Base-by-base conservation (phyloP, 1,284 basidiomycete species). In the Ceratobasidium papillatum region DNA sequence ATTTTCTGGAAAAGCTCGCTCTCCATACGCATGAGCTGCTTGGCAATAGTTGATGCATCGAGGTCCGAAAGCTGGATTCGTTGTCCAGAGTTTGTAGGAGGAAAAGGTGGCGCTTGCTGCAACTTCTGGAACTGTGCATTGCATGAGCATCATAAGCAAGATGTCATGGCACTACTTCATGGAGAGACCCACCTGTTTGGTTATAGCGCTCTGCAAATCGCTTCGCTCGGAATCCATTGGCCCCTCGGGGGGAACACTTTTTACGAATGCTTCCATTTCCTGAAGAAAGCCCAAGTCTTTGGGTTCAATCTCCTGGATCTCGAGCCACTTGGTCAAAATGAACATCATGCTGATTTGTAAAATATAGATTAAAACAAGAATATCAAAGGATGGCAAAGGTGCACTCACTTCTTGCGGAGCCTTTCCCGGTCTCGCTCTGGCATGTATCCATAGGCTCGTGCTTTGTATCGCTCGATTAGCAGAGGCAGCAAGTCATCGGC, bases 1-100 rank as follows among this genome's bases (percentile, higher is more conserved):
- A 72, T 72, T 34, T 62, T 72, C 22, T 72, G 69, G 58, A 72
- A 72, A 5, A 72, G 58, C 1, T 72, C 58, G 58, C 58, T 62
- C 32, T 72, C 69, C 25, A 72, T 62, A 4, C 43, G 19, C 69
- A 72, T 72, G 3, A 72, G 56, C 45, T 72, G 69, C 17, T 72
- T 62, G 9, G 69, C 69, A 41, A 72, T 22, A 22, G 32, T 32
- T 3, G 22, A 5, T 36, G 56, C 41, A 27, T 72, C 56, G 19
- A 72, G 27, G 0, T 61, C 58, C 7, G 69, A 32, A 3, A 59
- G 47, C 22, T 72, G 34, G 47, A 62, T 62, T 25, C 47, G 43
- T 17, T 45, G 56, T 12, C 43, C 56, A 38, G 27, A 47, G 27
- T 49, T 32, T 19, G 30, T 51, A 19, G 45, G 45, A 11, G 43